These are phyloP conservation scores for Alternaria dauci DNA, from an alignment of 2,329 filamentous ascomycete genomes.

Conservation along the genomic window DNA sequence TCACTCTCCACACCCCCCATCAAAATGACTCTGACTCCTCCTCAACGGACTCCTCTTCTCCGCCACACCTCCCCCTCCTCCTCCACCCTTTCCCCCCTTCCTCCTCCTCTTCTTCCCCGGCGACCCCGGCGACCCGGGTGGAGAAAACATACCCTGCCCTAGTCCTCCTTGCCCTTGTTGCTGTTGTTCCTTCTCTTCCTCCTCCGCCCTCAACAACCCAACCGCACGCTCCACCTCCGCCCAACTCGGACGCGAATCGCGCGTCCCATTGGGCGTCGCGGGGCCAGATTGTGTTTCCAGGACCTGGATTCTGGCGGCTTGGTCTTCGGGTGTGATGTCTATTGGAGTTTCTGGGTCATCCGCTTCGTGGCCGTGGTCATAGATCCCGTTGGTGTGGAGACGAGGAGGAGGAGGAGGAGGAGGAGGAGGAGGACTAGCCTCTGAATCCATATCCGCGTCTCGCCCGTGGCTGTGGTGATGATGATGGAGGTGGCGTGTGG, in stretches of 20 bases:
- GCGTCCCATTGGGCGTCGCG: constrained; percentile 54
- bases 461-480: no score
- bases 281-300: constrained; percentile 55
- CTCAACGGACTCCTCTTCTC: constrained; percentile 43
- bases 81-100: not conserved
- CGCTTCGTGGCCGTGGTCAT: not conserved
- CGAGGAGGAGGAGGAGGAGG: not conserved
- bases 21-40: constrained; percentile 44
- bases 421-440: not conserved
- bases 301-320: constrained; percentile 40
- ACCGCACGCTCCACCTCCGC: constrained; percentile 49
- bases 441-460: not conserved
- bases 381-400: not conserved
- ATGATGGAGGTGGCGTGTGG: no score
- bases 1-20: constrained; percentile 4
- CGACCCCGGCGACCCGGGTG: not conserved
- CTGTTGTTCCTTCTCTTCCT: constrained; percentile 20
- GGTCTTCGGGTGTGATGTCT: constrained; percentile 25
- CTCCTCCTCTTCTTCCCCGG: not conserved
- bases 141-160: no score
- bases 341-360: constrained; percentile 4
- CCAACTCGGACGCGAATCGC: constrained; percentile 50
- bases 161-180: constrained; percentile 5
- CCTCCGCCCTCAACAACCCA: constrained; percentile 42
- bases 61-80: constrained; percentile 25